Evolutionary conservation across 2,329 filamentous ascomycete species (phyloP).

Genomic region (Furcasterigmium sp.): DNA sequence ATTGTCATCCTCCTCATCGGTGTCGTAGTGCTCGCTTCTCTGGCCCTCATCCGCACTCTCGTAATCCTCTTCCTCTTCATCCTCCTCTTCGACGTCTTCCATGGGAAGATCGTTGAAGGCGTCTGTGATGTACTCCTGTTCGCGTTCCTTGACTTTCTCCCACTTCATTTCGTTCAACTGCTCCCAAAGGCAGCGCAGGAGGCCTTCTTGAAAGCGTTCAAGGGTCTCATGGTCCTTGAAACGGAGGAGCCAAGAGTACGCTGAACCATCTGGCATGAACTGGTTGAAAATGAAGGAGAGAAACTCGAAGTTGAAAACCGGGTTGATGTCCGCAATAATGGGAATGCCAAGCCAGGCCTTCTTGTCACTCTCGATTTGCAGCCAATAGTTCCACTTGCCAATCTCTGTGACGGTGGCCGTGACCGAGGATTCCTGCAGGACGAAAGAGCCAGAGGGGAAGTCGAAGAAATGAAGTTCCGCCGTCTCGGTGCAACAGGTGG

Average conservation of each 20-base stretch:
- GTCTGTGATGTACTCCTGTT: conserved; percentile 90
- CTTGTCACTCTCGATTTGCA: conserved; percentile 73
- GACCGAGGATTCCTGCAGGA: conserved; percentile 70
- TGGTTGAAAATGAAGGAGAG: conserved; percentile 99
- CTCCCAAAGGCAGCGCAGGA: conserved; percentile 97
- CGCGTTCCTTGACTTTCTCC: conserved; percentile 86
- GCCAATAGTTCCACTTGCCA: conserved; percentile 92
- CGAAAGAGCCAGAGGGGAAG: conserved; percentile 79
- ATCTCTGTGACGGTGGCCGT: conserved; percentile 78
- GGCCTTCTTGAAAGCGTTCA: conserved; percentile 84
- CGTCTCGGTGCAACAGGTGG: conserved; percentile 67
- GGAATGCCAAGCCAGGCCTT: conserved; percentile 83
- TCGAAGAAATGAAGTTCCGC: conserved; percentile 94
- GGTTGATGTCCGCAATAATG: conserved; percentile 87
- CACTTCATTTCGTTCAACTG: conserved; percentile 92
- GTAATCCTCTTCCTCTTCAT: conserved; percentile 48
- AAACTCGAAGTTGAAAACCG: conserved; percentile 96
- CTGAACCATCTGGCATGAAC: conserved; percentile 80
- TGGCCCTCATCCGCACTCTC: conserved; percentile 59
- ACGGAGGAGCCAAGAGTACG: conserved; percentile 90
- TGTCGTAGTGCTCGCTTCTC: conserved; percentile 63
- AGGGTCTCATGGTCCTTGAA: conserved; percentile 80
- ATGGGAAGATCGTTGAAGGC: conserved; percentile 93
- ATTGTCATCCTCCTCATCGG: conserved; percentile 75
- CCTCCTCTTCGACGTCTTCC: conserved; percentile 60